Evolutionary conservation across 768 basidiomycete species (phyloP).

Genomic region (Omphalotus guepiniiformis): DNA sequence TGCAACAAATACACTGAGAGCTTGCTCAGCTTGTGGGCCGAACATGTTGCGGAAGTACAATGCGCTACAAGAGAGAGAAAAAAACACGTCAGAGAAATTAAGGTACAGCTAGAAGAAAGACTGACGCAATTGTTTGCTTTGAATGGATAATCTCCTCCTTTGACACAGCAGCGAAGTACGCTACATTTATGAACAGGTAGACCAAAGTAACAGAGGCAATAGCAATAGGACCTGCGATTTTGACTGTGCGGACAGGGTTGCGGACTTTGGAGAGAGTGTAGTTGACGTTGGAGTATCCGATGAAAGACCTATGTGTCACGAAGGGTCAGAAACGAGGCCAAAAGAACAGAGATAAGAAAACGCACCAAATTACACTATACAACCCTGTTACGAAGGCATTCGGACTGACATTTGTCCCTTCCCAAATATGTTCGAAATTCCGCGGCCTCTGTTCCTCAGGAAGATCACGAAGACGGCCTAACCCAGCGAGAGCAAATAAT

Average conservation of each 20-base stretch:
- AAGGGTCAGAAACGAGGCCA: constrained; percentile 58
- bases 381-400: constrained; percentile 50
- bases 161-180: constrained; percentile 40
- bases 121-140: constrained; percentile 61
- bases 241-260: constrained; percentile 67
- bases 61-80: neutral
- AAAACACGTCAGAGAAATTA: neutral
- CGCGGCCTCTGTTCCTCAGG: neutral
- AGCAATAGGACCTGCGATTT: constrained; percentile 62
- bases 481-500: constrained; percentile 33
- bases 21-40: neutral
- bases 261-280: constrained; percentile 68
- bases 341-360: constrained; percentile 30
- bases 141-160: constrained; percentile 58
- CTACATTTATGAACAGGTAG: constrained; percentile 34
- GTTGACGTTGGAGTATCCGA: constrained; percentile 71
- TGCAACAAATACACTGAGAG: constrained; percentile 41
- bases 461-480: neutral
- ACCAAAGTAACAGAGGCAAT: constrained; percentile 53
- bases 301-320: neutral
- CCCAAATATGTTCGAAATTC: constrained; percentile 21
- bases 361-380: constrained; percentile 39
- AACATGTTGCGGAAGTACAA: neutral
- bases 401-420: constrained; percentile 42
- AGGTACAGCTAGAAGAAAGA: constrained; percentile 5